These are phyloP conservation scores for Xylaria sp. DNA, from an alignment of 2,329 filamentous ascomycete genomes.

Conservation along the genomic window DNA sequence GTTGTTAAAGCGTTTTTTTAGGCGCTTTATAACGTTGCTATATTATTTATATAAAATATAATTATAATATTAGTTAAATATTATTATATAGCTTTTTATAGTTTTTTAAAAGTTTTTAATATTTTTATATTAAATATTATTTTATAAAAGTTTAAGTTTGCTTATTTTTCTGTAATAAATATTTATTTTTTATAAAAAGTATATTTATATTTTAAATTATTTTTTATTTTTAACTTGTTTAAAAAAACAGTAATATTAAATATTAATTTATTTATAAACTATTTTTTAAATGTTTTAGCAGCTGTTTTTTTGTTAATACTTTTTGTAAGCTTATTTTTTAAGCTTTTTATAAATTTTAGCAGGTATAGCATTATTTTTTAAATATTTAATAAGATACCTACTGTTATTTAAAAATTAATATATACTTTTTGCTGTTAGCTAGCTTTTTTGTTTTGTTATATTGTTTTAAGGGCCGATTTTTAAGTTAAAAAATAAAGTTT, in stretches of 20 bases:
- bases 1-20: constrained; percentile 2
- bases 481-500: background rate
- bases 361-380: constrained; percentile 4
- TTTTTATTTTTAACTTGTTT: constrained; percentile 3
- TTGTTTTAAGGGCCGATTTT: background rate
- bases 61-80: constrained; percentile 1
- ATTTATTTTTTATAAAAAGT: constrained; percentile 1
- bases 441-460: background rate
- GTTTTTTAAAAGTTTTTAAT: background rate
- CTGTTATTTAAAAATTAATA: background rate
- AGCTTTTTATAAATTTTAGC: background rate
- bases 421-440: background rate
- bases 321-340: background rate
- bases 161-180: background rate
- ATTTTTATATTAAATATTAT: constrained; percentile 4
- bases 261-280: background rate
- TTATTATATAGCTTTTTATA: background rate
- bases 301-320: constrained; percentile 7
- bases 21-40: background rate
- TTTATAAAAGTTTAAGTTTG: background rate
- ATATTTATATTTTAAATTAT: background rate
- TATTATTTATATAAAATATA: constrained; percentile 14
- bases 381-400: background rate
- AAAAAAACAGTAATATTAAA: constrained; percentile 16
- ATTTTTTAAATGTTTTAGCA: constrained; percentile 13